Percentiles rank a stretch among this genome's conserved stretches.
Conservation (phyloP, 2,329 filamentous ascomycete genomes). For the Penicillium sp. region DNA sequence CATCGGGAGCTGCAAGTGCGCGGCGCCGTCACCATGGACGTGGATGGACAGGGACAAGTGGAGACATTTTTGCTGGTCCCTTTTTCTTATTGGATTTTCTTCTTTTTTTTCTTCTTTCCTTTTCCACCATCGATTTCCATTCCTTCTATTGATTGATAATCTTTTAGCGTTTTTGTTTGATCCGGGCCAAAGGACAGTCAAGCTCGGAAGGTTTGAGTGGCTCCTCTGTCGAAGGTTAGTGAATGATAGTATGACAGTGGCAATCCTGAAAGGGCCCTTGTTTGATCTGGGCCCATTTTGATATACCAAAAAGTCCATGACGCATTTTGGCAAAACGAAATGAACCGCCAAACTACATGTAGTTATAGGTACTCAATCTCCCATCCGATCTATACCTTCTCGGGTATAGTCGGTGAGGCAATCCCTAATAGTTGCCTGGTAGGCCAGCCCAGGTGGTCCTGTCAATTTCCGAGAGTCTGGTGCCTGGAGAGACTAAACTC, state of each 20-base stretch:
- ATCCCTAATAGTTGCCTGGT: conserved; percentile 10
- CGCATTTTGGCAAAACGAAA: background rate
- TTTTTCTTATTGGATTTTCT: background rate
- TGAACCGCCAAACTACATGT: background rate
- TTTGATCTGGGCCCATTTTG: background rate
- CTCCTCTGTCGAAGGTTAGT: background rate
- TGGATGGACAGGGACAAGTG: conserved; percentile 30
- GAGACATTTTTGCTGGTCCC: conserved; percentile 11
- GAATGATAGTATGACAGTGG: background rate
- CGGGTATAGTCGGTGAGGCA: conserved; percentile 13
- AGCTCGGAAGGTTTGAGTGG: conserved; percentile 1
- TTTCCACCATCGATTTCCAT: background rate
- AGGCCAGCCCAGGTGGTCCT: conserved; percentile 9
- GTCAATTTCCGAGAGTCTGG: conserved; percentile 25
- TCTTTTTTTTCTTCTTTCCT: background rate
- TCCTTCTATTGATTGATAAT: background rate
- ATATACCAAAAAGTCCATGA: background rate
- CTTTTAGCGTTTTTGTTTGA: no score
- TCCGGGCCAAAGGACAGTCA: background rate
- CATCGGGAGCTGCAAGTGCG: conserved; percentile 25
- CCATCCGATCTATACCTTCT: conserved; percentile 15
- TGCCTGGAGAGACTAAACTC: conserved; percentile 14
- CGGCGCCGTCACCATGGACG: conserved; percentile 27
- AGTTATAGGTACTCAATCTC: background rate
- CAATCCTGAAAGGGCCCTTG: background rate